Conservation (phyloP, 164 flowering plant genomes). For the Echeveria elegans region DNA sequence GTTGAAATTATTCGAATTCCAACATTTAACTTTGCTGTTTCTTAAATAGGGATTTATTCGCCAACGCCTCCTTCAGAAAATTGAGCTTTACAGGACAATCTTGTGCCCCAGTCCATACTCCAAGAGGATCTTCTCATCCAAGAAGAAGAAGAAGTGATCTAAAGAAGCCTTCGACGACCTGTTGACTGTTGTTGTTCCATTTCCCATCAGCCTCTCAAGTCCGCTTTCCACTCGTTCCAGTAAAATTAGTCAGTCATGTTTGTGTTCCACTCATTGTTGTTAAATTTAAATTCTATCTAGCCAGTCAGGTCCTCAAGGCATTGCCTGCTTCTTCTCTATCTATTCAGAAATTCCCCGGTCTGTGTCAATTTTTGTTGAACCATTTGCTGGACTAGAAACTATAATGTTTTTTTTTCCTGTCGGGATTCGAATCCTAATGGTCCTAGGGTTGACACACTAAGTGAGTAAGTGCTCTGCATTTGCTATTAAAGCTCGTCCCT, state of each 20-base stretch:
- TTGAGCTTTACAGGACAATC: conserved; percentile 23
- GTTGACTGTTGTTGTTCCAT: conserved; percentile 5
- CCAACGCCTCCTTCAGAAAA: conserved; percentile 31
- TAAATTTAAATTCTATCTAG: neutral
- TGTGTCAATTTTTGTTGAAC: too few species aligned
- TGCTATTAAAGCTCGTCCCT: too few species aligned
- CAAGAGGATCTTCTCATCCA: conserved; percentile 49
- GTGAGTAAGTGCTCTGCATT: too few species aligned
- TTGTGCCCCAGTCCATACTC: conserved; percentile 46
- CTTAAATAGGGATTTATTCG: conserved; percentile 24
- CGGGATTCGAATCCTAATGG: too few species aligned
- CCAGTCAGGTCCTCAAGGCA: neutral
- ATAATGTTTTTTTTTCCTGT: too few species aligned
- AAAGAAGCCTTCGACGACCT: neutral
- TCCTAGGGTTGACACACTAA: too few species aligned
- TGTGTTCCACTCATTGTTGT: neutral
- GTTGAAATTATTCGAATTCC: too few species aligned
- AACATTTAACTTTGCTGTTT: too few species aligned
- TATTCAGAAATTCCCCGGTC: neutral
- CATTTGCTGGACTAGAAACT: neutral
- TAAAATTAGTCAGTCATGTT: neutral
- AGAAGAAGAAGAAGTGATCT: neutral
- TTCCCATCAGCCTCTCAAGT: too few species aligned
- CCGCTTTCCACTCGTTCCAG: too few species aligned
- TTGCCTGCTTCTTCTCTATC: neutral